These are phyloP conservation scores for Kwoniella shivajii DNA, from an alignment of 1,284 basidiomycete genomes.

Conservation along the genomic window DNA sequence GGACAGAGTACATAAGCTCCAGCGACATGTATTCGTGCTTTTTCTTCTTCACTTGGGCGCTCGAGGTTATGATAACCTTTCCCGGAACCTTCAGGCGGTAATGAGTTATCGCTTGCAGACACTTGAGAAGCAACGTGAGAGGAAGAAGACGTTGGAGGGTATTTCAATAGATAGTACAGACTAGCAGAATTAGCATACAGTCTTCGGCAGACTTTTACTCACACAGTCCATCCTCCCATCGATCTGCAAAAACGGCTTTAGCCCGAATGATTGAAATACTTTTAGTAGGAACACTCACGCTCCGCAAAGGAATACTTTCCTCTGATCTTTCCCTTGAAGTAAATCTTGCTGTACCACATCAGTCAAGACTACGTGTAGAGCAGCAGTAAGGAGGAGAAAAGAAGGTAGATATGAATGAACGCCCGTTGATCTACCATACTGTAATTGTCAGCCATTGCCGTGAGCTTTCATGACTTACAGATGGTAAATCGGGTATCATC, in stretches of 20 bases:
- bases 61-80: constrained; percentile 29
- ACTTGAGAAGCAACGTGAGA: constrained; percentile 23
- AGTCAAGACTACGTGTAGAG: constrained; percentile 56
- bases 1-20: constrained; percentile 56
- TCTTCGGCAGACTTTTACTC: background rate
- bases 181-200: constrained; percentile 19
- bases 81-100: constrained; percentile 21
- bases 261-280: too few relatives aligned
- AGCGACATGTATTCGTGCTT: constrained; percentile 39
- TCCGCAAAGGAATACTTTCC: constrained; percentile 55
- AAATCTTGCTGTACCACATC: constrained; percentile 53
- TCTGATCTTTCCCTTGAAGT: constrained; percentile 35
- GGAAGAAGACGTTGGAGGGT: constrained; percentile 36
- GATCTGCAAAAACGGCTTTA: constrained; percentile 23
- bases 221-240: constrained; percentile 52
- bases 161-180: constrained; percentile 50
- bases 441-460: constrained; percentile 9
- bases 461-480: constrained; percentile 44
- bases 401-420: constrained; percentile 57
- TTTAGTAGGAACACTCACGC: constrained; percentile 38
- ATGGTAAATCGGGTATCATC: constrained; percentile 58
- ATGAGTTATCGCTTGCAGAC: constrained; percentile 14
- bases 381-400: constrained; percentile 53
- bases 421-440: constrained; percentile 55
- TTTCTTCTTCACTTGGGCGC: constrained; percentile 21